phyloP scores from a whole-genome alignment of 2,329 filamentous ascomycete genomes.

The Fusarium subglutinans region DNA sequence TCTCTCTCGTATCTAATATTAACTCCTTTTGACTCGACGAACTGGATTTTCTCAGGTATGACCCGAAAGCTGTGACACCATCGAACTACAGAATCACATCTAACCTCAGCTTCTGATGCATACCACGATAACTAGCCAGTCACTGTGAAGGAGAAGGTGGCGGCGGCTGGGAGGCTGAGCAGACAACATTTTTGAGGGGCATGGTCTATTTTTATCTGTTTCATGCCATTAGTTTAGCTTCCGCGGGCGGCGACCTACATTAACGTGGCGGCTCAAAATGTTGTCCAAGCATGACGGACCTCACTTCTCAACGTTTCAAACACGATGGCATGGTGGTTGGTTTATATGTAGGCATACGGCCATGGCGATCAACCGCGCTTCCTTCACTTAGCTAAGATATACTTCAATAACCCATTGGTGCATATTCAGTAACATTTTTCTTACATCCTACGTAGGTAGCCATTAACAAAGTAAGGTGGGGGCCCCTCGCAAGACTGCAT shows the following conservation, averaged over 20 bases:
- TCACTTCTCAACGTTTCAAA: neutral
- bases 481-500: neutral
- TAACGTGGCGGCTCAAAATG: slow-evolving; percentile 27
- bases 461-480: neutral
- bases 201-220: slow-evolving; percentile 34
- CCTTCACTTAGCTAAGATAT: neutral
- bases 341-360: neutral
- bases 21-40: neutral
- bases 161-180: slow-evolving; percentile 31
- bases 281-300: neutral
- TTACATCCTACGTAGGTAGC: neutral
- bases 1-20: neutral
- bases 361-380: neutral
- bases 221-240: slow-evolving; percentile 10
- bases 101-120: slow-evolving; percentile 12
- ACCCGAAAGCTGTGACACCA: neutral
- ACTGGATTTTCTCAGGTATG: neutral
- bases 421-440: neutral
- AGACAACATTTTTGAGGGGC: neutral
- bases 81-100: neutral
- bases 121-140: slow-evolving; percentile 1
- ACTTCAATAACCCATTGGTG: neutral
- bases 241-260: neutral
- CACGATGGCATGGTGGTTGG: neutral
- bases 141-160: neutral